phyloP scores from a whole-genome alignment of 306 rosid genomes.

The Cicer pinnatifidum region DNA sequence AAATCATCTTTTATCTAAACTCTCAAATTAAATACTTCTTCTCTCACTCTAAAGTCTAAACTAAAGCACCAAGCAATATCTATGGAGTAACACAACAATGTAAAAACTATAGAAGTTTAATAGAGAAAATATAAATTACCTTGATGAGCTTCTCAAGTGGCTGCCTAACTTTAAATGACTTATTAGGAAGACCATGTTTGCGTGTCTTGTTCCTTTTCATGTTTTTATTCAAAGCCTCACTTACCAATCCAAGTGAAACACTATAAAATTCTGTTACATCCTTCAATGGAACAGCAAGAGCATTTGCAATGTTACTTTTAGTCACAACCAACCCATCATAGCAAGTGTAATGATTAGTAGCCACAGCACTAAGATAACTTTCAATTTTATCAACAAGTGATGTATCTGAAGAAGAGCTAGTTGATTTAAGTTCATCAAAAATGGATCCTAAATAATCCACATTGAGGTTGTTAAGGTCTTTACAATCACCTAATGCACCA shows the following conservation, averaged over 20 bases:
- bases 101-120: background rate
- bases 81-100: background rate
- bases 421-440: slow-evolving; percentile 40
- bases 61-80: background rate
- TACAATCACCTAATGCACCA: slow-evolving; percentile 63
- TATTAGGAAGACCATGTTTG: slow-evolving; percentile 50
- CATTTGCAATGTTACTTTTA: slow-evolving; percentile 51
- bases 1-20: background rate
- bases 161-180: slow-evolving; percentile 50
- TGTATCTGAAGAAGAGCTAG: background rate
- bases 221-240: slow-evolving; percentile 53
- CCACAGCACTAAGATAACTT: slow-evolving; percentile 66
- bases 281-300: slow-evolving; percentile 51
- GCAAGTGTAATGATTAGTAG: slow-evolving; percentile 83
- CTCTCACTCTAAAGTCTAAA: background rate
- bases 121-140: slow-evolving; percentile 47
- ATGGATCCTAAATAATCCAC: slow-evolving; percentile 58
- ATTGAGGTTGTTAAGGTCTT: slow-evolving; percentile 58
- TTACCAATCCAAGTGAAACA: slow-evolving; percentile 75
- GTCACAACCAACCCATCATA: slow-evolving; percentile 66
- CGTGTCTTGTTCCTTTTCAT: slow-evolving; percentile 38
- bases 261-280: slow-evolving; percentile 61
- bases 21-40: background rate
- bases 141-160: slow-evolving; percentile 67
- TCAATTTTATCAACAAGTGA: slow-evolving; percentile 58